Conservation (phyloP, 805 yeast genomes). For the Saturnispora galanensis region DNA sequence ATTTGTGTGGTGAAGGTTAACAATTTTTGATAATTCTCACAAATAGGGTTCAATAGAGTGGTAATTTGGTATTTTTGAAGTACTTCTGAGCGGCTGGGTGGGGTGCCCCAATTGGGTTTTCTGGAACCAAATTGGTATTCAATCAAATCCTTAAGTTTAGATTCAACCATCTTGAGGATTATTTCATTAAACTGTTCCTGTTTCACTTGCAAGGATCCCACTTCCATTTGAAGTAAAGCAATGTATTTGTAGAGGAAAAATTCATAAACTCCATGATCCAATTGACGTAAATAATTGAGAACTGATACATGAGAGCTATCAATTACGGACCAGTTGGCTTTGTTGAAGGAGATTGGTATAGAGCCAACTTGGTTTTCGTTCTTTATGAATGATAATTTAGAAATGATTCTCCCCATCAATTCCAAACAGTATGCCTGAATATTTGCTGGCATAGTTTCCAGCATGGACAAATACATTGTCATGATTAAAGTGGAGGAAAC, state of each 20-base stretch:
- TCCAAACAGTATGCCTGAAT: slow-evolving; percentile 49
- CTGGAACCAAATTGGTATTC: not conserved
- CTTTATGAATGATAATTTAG: slow-evolving; percentile 33
- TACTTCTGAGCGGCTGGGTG: not conserved
- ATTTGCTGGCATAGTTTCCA: slow-evolving; percentile 26
- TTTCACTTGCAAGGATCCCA: no score
- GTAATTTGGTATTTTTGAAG: slow-evolving; percentile 17
- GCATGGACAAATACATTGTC: slow-evolving; percentile 25
- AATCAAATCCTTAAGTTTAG: not conserved
- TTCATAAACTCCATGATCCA: not conserved
- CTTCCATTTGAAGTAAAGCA: not conserved
- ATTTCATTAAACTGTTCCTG: not conserved
- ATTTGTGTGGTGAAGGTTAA: slow-evolving; percentile 39
- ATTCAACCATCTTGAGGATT: not conserved
- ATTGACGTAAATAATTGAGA: no score
- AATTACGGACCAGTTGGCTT: not conserved
- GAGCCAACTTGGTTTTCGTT: not conserved
- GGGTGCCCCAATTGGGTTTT: not conserved
- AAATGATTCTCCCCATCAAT: slow-evolving; percentile 51
- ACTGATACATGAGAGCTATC: no score
- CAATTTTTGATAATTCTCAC: slow-evolving; percentile 41
- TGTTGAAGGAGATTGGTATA: slow-evolving; percentile 8
- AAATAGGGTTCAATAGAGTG: slow-evolving; percentile 25
- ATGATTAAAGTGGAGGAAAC: slow-evolving; percentile 36
- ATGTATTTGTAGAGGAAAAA: slow-evolving; percentile 1